Evolutionary conservation across 2,329 filamentous ascomycete species (phyloP).

Genomic region (Drechslera avenae): DNA sequence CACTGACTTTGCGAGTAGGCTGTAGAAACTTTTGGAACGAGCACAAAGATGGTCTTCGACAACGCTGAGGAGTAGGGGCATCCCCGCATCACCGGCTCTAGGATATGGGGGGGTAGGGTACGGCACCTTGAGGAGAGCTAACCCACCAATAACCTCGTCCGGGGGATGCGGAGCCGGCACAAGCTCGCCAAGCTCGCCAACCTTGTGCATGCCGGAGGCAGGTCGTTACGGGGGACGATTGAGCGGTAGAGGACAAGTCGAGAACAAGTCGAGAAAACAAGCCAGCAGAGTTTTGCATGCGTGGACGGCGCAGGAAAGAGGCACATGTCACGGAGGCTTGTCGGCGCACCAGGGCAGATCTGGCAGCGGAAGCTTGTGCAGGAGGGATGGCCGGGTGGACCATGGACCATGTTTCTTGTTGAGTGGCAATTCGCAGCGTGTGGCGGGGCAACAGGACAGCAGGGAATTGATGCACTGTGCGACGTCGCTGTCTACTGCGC

Average conservation of each 20-base stretch:
- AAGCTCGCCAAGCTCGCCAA: neutral
- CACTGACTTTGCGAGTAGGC: conserved; percentile 47
- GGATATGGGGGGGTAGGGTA: conserved; percentile 1
- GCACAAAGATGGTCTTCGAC: conserved; percentile 71
- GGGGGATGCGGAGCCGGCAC: conserved; percentile 10
- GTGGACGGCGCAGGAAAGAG: conserved; percentile 3
- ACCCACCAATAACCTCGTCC: conserved; percentile 10
- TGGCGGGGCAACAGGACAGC: neutral
- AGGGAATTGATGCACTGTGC: neutral
- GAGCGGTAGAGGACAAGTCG: neutral
- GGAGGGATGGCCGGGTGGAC: neutral
- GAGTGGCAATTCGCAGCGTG: neutral
- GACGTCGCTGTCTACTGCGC: conserved; percentile 2
- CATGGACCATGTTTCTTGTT: neutral
- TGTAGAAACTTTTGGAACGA: conserved; percentile 87
- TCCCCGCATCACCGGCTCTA: neutral
- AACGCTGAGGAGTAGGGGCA: conserved; percentile 57
- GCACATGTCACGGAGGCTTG: conserved; percentile 16
- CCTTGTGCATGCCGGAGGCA: conserved; percentile 5
- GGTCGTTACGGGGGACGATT: neutral
- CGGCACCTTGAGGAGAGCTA: neutral
- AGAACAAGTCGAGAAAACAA: neutral
- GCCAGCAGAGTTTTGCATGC: neutral
- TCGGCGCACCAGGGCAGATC: conserved; percentile 7
- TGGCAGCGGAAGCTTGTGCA: conserved; percentile 1